Evolutionary conservation across 1,139 yeast genomes (phyloP).

Genomic region (Yamadazyma conglobata): DNA sequence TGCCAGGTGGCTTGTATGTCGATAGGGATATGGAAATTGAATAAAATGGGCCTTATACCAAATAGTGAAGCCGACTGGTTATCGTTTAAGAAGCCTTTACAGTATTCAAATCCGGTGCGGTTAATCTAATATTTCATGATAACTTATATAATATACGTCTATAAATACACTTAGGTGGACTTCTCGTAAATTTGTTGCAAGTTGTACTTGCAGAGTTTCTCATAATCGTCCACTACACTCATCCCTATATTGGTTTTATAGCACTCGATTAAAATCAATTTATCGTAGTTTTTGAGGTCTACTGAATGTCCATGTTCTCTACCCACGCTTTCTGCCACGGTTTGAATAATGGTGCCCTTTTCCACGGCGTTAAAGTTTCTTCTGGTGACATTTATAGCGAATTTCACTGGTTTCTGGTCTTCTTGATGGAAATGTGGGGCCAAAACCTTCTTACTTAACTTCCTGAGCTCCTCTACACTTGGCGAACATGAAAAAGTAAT

Average conservation of each 20-base stretch:
- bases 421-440: conserved; percentile 65
- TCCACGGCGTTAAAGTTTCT: conserved; percentile 75
- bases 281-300: conserved; percentile 77
- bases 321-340: conserved; percentile 72
- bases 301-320: conserved; percentile 70
- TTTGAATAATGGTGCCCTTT: conserved; percentile 64
- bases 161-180: conserved; percentile 21
- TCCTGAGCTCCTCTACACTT: conserved; percentile 59
- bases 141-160: too few species aligned
- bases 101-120: conserved; percentile 2
- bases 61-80: conserved; percentile 88
- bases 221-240: conserved; percentile 70
- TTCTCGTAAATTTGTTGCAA: conserved; percentile 62
- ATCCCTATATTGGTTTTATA: conserved; percentile 80
- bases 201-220: conserved; percentile 52
- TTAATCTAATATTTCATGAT: conserved; percentile 1
- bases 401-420: conserved; percentile 51
- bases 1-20: conserved; percentile 65
- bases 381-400: conserved; percentile 77
- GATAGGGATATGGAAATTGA: conserved; percentile 82
- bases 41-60: conserved; percentile 88
- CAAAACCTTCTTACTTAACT: conserved; percentile 55
- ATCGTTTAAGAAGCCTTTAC: conserved; percentile 58
- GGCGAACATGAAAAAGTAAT: conserved; percentile 75
- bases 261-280: conserved; percentile 78